Conservation (phyloP, 2,329 filamentous ascomycete genomes). For the Paecilomyces sp. region DNA sequence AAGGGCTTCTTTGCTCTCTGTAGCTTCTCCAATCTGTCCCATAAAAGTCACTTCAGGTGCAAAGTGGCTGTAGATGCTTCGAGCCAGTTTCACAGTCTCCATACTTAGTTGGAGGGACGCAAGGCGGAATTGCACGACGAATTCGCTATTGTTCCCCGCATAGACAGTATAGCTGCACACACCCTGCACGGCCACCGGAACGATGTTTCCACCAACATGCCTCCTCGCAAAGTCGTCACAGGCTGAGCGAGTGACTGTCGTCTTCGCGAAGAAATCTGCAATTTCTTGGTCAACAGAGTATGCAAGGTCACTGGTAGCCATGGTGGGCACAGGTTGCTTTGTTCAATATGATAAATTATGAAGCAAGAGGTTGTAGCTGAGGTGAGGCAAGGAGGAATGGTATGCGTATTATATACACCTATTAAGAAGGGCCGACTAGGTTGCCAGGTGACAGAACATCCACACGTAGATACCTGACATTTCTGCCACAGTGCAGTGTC, state of each 20-base stretch:
- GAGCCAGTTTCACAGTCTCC: constrained; percentile 21
- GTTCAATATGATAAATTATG: too few relatives aligned
- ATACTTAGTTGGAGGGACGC: constrained; percentile 25
- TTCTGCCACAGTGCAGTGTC: too few relatives aligned
- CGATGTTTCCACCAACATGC: constrained; percentile 21
- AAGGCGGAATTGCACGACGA: constrained; percentile 33
- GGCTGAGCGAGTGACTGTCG: constrained; percentile 11
- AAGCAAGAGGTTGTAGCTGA: too few relatives aligned
- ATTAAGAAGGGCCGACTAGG: too few relatives aligned
- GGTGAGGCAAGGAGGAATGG: too few relatives aligned
- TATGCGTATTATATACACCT: too few relatives aligned
- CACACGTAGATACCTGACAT: too few relatives aligned
- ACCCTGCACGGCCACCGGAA: constrained; percentile 29
- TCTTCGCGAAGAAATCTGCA: constrained; percentile 11
- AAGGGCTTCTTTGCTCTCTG: constrained; percentile 23
- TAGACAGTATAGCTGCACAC: constrained; percentile 36
- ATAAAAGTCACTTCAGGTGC: constrained; percentile 19
- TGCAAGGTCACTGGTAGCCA: constrained; percentile 3
- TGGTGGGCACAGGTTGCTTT: not conserved
- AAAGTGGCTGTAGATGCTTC: constrained; percentile 24
- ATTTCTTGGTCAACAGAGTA: constrained; percentile 14
- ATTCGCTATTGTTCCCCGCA: constrained; percentile 25
- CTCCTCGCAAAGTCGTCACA: constrained; percentile 17
- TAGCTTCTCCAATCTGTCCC: constrained; percentile 20
- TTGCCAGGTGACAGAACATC: too few relatives aligned